Base-by-base conservation (phyloP, 2,329 filamentous ascomycete species). In the Trichoderma atroviride region DNA sequence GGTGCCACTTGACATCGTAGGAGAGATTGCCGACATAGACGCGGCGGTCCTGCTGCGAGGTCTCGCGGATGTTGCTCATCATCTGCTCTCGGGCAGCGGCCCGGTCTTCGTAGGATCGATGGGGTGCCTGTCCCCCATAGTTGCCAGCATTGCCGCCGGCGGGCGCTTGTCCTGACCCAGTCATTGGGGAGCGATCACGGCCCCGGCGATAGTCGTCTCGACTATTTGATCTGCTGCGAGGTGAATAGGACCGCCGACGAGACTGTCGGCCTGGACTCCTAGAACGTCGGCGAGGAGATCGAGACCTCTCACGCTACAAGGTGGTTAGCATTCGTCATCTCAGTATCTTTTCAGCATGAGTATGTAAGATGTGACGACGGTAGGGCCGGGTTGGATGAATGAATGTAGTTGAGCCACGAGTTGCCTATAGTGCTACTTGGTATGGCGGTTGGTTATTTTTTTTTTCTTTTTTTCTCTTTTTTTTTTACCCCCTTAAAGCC, bases 1-100 rank as follows among this genome's bases (percentile, higher is more conserved):
- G 96, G 86, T 98, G 95, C 96, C 96, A 99, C 86, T 99, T 99
- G 81, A 99, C 96, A 86, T 99, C 96, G 86, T 99, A 99, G 61
- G 94, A 96, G 76, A 99, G 88, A 81, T 99, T 99, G 83, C 96
- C 96, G 80, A 99, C 96, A 81, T 99, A 99, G 88, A 99, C 96
- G 75, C 96, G 94, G 79, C 96, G 95, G 87, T 99, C 96, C 84
- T 99, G 96, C 81, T 98, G 96, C 72, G 96, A 98, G 57, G 92
- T 92, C 79, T 98, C 96, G 79, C 94, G 91, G 76, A 97, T 91
- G 79, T 89, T 94, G 83, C 90, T 91, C 93, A 98, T 96, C 93
- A 97, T 97, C 81, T 94, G 91, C 83, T 97, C 94, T 83, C 96
- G 94, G 77, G 92, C 91, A 72, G 87, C 89, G 72, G 88, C 85